Base-by-base conservation (phyloP, 2,329 filamentous ascomycete species). In the Capronia coronata region DNA sequence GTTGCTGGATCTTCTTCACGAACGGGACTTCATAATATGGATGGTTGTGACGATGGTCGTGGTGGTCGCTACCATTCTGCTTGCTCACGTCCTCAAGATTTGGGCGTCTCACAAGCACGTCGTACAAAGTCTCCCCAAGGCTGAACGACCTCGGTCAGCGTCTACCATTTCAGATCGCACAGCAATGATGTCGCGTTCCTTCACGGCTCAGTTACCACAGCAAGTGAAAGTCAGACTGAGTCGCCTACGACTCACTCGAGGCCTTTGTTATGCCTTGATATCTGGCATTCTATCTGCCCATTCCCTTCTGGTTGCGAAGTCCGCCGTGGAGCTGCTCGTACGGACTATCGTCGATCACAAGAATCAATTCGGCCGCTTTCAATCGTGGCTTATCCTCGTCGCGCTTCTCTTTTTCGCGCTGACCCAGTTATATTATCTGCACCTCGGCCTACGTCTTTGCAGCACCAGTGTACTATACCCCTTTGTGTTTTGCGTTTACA, bases 401-500 rank as follows among this genome's bases (percentile, higher is more conserved):
- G 84, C 82, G 5, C 83, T 98, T 45, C 75, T 96, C 51, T 75
- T 77, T 2, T 76, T 97, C 53, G 91, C 93, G 3, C 77, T 98
- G 38, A 86, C 83, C 38, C 93, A 98, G 68, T 78, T 98, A 4
- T 98, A 95, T 70, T 97, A 94, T 68, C 80, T 98, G 53, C 93
- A 98, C 65, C 81, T 87, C 37, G 93, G 93, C 46, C 77, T 98
- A 55, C 95, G 95, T 69, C 77, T 98, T 45, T 89, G 94, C 67
- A 96, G 90, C 47, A 97, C 93, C 18, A 95, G 88, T 62, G 85
- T 97, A 54, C 76, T 98, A 59, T 98, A 98, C 68, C 93, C 93
- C 3, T 83, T 97, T 61, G 90, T 97, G 32, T 98, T 98, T 70
- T 98, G 93, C 75, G 82, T 97, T 57, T 98, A 97, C 76, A 98